Evolutionary conservation across 129 eudicot species (phyloP).

Genomic region (Saussurea involucrata): DNA sequence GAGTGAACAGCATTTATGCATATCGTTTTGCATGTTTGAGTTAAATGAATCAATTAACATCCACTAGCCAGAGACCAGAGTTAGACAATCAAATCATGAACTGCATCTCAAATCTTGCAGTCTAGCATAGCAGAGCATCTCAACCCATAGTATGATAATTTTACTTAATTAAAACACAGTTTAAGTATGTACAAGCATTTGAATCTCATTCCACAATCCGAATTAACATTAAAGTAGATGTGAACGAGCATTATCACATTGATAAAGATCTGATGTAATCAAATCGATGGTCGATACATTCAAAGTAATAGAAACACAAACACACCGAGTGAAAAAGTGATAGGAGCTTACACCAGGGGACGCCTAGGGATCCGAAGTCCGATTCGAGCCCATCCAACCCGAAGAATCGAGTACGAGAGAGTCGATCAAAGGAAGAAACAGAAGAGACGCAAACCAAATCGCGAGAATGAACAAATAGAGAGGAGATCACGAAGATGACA

Average conservation of each 20-base stretch:
- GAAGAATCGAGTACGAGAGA: conserved; percentile 52
- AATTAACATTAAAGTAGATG: background rate
- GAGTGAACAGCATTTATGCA: background rate
- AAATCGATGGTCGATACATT: background rate
- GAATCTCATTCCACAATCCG: background rate
- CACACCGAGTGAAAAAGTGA: background rate
- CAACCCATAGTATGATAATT: background rate
- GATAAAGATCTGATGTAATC: conserved; percentile 14
- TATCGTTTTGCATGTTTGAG: background rate
- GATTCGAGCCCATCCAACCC: conserved; percentile 72
- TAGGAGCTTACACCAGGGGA: conserved; percentile 69
- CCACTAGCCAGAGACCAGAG: background rate
- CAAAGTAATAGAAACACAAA: background rate
- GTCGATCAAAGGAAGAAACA: conserved; percentile 40
- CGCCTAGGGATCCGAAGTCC: conserved; percentile 70
- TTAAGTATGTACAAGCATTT: background rate
- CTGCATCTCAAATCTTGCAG: background rate
- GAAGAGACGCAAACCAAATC: conserved; percentile 62
- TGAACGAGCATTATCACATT: background rate
- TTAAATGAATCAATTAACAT: background rate
- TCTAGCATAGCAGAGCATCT: background rate
- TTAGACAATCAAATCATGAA: background rate
- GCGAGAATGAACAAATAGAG: conserved; percentile 44
- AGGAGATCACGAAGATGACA: conserved; percentile 26
- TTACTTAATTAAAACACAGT: no score